phyloP scores from a whole-genome alignment of 495 filamentous ascomycete species.

The Lepidopterella palustris region DNA sequence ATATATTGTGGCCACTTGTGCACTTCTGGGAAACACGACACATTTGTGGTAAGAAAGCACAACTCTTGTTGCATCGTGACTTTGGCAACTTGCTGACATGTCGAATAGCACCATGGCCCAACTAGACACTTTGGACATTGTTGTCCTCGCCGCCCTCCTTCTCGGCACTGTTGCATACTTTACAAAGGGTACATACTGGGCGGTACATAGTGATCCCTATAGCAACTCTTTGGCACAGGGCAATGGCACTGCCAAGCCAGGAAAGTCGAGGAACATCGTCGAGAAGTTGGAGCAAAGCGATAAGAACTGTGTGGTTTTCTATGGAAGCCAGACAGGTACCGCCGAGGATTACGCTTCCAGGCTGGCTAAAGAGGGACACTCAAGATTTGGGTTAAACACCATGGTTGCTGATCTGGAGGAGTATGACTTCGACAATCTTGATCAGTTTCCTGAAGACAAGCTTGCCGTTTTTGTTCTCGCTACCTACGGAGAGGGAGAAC shows the following conservation, averaged over 20 bases:
- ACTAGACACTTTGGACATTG: constrained; percentile 88
- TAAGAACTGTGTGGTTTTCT: constrained; percentile 98
- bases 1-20: constrained; percentile 17
- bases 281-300: constrained; percentile 92
- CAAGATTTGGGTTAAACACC: constrained; percentile 92
- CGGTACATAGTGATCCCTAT: constrained; percentile 78
- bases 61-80: neutral
- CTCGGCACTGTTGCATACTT: constrained; percentile 90
- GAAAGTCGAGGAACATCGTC: constrained; percentile 83
- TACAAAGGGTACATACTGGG: constrained; percentile 94
- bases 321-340: constrained; percentile 96
- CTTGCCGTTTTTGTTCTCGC: constrained; percentile 91
- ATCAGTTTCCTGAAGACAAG: constrained; percentile 82
- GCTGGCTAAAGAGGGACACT: constrained; percentile 93
- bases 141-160: constrained; percentile 79
- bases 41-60: constrained; percentile 2
- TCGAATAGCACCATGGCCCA: constrained; percentile 64
- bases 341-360: constrained; percentile 99
- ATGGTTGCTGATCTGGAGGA: constrained; percentile 99
- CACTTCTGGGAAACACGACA: constrained; percentile 12
- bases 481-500: constrained; percentile 97
- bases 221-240: constrained; percentile 67
- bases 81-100: constrained; percentile 2
- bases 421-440: constrained; percentile 94
- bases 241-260: constrained; percentile 55